Conservation (phyloP, 257 asterid species). For the Jaltomata sinuosa region DNA sequence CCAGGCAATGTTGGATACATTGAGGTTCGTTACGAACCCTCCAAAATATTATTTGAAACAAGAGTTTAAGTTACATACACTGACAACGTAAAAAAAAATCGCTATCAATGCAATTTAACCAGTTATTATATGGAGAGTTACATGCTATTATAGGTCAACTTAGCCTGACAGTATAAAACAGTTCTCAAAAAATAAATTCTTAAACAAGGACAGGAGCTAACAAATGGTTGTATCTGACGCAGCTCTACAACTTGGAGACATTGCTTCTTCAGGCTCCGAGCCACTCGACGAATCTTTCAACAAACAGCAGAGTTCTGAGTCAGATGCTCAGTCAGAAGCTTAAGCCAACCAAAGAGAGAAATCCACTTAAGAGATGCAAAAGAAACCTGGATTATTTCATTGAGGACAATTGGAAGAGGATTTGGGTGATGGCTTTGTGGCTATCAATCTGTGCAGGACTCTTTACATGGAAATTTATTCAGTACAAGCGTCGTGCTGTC, state of each 20-base stretch:
- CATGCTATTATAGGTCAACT: too few species aligned
- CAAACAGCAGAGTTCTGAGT: conserved; percentile 17
- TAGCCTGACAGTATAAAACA: background rate
- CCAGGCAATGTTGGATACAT: conserved; percentile 4
- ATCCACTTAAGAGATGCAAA: conserved; percentile 13
- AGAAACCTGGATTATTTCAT: conserved; percentile 8
- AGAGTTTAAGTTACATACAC: background rate
- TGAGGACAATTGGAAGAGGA: conserved; percentile 14
- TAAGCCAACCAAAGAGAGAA: conserved; percentile 17
- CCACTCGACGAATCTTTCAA: conserved; percentile 4
- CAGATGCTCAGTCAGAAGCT: conserved; percentile 23
- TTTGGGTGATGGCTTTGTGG: conserved; percentile 16
- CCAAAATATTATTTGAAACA: background rate
- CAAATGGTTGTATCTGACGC: background rate
- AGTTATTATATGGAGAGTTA: too few species aligned
- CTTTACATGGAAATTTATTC: conserved; percentile 9
- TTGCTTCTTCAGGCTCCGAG: conserved; percentile 16
- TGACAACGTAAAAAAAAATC: too few species aligned
- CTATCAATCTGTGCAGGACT: conserved; percentile 11
- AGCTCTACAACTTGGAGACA: conserved; percentile 20
- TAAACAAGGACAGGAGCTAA: background rate
- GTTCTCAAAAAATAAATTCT: background rate
- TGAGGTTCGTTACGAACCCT: background rate
- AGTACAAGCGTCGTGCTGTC: conserved; percentile 3
- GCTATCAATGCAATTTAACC: too few species aligned